phyloP scores from a whole-genome alignment of 2,329 filamentous ascomycete species.

The Zymoseptoria pseudotritici region DNA sequence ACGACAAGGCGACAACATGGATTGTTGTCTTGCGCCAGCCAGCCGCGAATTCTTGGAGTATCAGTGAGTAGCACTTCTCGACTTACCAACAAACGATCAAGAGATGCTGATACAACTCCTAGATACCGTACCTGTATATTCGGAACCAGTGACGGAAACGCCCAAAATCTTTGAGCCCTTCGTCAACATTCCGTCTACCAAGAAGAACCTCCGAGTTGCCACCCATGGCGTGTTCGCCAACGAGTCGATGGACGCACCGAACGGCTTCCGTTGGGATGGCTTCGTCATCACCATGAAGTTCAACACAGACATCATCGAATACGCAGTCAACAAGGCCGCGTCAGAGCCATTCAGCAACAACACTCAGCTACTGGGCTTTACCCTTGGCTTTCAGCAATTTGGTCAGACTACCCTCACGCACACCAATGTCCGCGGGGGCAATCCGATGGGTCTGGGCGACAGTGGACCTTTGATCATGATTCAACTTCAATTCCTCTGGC shows the following conservation, averaged over 20 bases:
- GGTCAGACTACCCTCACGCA: background rate
- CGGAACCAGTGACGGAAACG: constrained; percentile 1
- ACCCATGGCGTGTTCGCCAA: background rate
- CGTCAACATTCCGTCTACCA: background rate
- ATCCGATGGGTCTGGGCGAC: background rate
- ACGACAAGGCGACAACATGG: background rate
- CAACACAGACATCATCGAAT: constrained; percentile 4
- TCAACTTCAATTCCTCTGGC: background rate
- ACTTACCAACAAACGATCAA: background rate
- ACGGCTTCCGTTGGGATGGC: background rate
- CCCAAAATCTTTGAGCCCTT: constrained; percentile 5
- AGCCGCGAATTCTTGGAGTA: background rate
- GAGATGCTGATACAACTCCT: background rate
- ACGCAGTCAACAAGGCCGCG: background rate
- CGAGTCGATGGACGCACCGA: background rate
- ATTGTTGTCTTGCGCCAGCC: background rate
- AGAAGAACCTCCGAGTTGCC: constrained; percentile 2
- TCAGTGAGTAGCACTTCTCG: background rate
- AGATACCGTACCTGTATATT: constrained; percentile 3
- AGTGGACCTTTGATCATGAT: background rate
- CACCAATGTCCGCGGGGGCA: background rate
- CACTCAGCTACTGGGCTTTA: background rate
- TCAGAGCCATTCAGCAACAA: background rate
- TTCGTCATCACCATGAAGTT: constrained; percentile 7
- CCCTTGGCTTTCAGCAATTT: background rate